Evolutionary conservation across 163 green algal species (phyloP).

Genomic region (Chlamydomonas reinhardtii): DNA sequence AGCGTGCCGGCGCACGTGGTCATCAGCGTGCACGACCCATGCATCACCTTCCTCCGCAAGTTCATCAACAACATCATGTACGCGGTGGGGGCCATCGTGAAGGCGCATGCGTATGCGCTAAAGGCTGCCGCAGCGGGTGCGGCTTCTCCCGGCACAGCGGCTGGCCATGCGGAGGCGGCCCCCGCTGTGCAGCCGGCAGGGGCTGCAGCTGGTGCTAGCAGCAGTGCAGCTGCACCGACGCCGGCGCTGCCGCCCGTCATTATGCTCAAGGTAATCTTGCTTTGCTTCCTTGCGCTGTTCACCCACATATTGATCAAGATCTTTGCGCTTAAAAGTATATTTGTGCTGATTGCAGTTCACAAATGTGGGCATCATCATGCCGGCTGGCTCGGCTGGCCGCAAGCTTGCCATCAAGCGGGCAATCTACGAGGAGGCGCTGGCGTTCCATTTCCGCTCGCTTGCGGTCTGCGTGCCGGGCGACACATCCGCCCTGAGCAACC

Average conservation of each 20-base stretch:
- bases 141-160: background rate
- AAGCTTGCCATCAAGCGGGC: constrained; percentile 19
- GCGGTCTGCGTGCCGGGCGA: constrained; percentile 27
- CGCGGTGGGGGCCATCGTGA: background rate
- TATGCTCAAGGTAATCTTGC: background rate
- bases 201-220: background rate
- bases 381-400: background rate
- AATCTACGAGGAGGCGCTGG: constrained; percentile 37
- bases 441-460: constrained; percentile 5
- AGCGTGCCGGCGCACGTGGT: background rate
- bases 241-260: background rate
- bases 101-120: background rate
- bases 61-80: constrained; percentile 51
- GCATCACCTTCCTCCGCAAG: constrained; percentile 34
- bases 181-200: background rate
- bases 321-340: too few species aligned
- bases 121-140: background rate
- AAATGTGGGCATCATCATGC: constrained; percentile 32
- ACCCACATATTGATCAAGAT: too few species aligned
- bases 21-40: constrained; percentile 5
- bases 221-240: background rate
- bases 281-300: too few species aligned
- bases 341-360: background rate
- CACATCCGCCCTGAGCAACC: background rate
- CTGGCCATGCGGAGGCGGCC: too few species aligned